A percentile compares a stretch with the other conserved stretches of the same genome.
These are phyloP conservation scores for Suillus decipiens DNA, from an alignment of 768 basidiomycete genomes.

Conservation along the genomic window DNA sequence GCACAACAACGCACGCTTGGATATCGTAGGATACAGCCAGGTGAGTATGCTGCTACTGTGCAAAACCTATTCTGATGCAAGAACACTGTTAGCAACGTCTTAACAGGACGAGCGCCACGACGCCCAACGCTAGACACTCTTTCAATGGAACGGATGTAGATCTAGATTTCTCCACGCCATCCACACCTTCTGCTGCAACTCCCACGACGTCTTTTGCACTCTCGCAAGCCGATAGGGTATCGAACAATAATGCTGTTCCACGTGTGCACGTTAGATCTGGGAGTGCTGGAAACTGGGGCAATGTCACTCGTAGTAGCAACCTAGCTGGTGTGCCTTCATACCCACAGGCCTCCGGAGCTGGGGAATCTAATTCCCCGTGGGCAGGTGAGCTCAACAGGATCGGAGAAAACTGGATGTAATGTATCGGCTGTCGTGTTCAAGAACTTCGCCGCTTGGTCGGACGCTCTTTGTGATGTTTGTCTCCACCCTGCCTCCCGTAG, in stretches of 20 bases:
- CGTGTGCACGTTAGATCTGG: conserved; percentile 71
- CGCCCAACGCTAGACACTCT: conserved; percentile 66
- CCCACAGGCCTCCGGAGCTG: conserved; percentile 58
- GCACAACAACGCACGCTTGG: conserved; percentile 67
- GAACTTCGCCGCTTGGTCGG: conserved; percentile 44
- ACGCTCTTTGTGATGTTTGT: conserved; percentile 36
- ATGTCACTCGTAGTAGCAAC: conserved; percentile 55
- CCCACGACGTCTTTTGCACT: conserved; percentile 42
- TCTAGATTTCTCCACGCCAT: conserved; percentile 57
- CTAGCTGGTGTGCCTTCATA: conserved; percentile 51
- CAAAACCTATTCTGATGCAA: not conserved
- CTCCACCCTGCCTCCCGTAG: conserved; percentile 19
- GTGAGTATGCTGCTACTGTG: conserved; percentile 38
- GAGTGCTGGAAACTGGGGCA: conserved; percentile 81
- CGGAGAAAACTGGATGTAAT: conserved; percentile 50
- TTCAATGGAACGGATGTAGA: conserved; percentile 73
- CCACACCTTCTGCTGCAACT: conserved; percentile 50
- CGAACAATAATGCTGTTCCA: conserved; percentile 33
- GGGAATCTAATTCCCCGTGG: conserved; percentile 59
- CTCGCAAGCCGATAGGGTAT: conserved; percentile 39
- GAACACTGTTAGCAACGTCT: conserved; percentile 39
- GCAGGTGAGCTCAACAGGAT: conserved; percentile 55
- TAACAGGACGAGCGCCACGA: conserved; percentile 48
- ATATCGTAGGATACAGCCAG: conserved; percentile 73
- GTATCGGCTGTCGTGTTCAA: conserved; percentile 21